A percentile compares a stretch with the other conserved stretches of the same genome.
Conservation (phyloP, 2,329 filamentous ascomycete species). For the Claviceps sp. region DNA sequence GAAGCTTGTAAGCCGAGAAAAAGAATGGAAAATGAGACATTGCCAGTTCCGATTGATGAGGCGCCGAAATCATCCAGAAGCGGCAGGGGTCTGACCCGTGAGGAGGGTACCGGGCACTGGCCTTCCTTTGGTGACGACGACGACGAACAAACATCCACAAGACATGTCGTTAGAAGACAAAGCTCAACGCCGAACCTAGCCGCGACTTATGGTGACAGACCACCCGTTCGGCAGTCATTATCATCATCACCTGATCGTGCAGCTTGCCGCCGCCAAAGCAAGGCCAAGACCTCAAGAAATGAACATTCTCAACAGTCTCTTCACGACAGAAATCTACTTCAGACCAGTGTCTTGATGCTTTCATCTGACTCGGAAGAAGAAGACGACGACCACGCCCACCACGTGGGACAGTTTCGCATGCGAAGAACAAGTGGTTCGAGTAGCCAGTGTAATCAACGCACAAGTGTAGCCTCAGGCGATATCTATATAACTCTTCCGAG, state of each 20-base stretch:
- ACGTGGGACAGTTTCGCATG: constrained; percentile 1
- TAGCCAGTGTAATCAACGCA: constrained; percentile 22
- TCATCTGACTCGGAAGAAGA: constrained; percentile 46
- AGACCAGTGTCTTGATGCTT: constrained; percentile 42
- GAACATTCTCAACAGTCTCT: constrained; percentile 28
- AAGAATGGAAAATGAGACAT: constrained; percentile 23
- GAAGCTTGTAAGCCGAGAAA: constrained; percentile 18
- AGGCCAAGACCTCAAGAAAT: constrained; percentile 35
- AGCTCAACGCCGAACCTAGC: constrained; percentile 7
- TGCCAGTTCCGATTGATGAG: constrained; percentile 13
- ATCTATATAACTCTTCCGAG: constrained; percentile 30
- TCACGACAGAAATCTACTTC: constrained; percentile 36
- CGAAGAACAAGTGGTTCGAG: constrained; percentile 9
- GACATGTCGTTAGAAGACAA: constrained; percentile 22
- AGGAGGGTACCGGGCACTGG: constrained; percentile 24
- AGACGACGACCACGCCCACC: constrained; percentile 9
- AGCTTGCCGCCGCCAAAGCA: constrained; percentile 40
- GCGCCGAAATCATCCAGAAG: constrained; percentile 12
- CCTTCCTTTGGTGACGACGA: constrained; percentile 43
- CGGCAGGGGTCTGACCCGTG: constrained; percentile 13
- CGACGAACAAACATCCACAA: constrained; percentile 43
- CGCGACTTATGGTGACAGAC: not conserved
- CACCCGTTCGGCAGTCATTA: constrained; percentile 13
- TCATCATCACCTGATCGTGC: constrained; percentile 24
- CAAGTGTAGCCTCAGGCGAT: constrained; percentile 26